Evolutionary conservation across 2,329 filamentous ascomycete species (phyloP).

Genomic region (Cladophialophora exuberans): DNA sequence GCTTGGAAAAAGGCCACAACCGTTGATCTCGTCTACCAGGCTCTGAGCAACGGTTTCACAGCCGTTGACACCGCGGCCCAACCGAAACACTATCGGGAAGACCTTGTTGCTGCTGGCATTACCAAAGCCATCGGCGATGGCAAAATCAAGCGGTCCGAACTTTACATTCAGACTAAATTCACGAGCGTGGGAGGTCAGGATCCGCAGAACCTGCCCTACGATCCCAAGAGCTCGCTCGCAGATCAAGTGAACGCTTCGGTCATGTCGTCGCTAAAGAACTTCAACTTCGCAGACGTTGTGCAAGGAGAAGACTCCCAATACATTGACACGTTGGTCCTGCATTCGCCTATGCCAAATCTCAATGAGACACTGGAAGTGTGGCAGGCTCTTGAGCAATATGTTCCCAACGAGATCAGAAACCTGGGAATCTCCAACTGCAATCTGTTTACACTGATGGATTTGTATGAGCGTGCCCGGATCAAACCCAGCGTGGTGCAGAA

Average conservation of each 20-base stretch:
- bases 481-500: constrained; percentile 74
- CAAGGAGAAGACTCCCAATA: constrained; percentile 49
- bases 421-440: constrained; percentile 78
- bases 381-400: constrained; percentile 66
- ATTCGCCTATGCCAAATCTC: constrained; percentile 57
- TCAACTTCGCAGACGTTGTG: constrained; percentile 26
- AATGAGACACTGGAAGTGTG: constrained; percentile 66
- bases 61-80: constrained; percentile 79
- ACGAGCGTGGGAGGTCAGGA: constrained; percentile 68
- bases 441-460: constrained; percentile 54
- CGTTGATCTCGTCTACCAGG: constrained; percentile 67
- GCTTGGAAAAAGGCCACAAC: constrained; percentile 82
- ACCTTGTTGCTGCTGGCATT: constrained; percentile 69
- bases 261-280: constrained; percentile 65
- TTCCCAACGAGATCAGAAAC: constrained; percentile 65
- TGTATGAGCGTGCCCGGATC: constrained; percentile 44
- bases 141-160: constrained; percentile 59
- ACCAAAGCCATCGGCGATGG: constrained; percentile 63
- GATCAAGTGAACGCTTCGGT: constrained; percentile 71
- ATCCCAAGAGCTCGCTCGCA: constrained; percentile 58
- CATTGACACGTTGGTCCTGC: constrained; percentile 62
- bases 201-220: constrained; percentile 64
- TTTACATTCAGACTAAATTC: constrained; percentile 86
- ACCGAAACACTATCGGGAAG: constrained; percentile 76
- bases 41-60: constrained; percentile 67